Percentiles rank a stretch among this genome's conserved stretches.
These are phyloP conservation scores for Fusarium sp. DNA, from an alignment of 2,329 filamentous ascomycete species.

Conservation along the genomic window DNA sequence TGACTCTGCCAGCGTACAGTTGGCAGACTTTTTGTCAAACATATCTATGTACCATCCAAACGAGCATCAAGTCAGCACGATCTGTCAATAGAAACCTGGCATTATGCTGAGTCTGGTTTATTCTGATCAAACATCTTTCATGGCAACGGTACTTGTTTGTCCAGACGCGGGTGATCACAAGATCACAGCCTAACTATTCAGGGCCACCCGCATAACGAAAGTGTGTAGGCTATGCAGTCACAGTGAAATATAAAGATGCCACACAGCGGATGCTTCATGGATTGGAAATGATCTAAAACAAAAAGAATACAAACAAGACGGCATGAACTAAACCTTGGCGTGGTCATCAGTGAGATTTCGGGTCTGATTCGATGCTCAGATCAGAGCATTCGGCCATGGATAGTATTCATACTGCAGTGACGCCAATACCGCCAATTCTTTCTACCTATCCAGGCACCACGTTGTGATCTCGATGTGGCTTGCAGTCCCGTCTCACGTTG, in stretches of 20 bases:
- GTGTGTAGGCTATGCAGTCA: background rate
- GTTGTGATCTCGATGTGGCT: constrained; percentile 5
- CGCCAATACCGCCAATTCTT: background rate
- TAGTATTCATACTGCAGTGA: background rate
- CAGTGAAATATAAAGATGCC: background rate
- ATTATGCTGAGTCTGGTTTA: background rate
- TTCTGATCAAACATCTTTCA: background rate
- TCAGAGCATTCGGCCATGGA: background rate
- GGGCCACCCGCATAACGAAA: background rate
- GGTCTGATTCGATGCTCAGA: background rate
- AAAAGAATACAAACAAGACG: background rate
- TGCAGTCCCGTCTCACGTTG: background rate
- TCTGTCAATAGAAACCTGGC: no score
- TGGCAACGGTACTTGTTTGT: background rate
- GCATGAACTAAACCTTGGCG: background rate
- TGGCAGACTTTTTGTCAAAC: background rate
- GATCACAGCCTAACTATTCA: no score
- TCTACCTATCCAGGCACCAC: background rate
- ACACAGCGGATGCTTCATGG: background rate
- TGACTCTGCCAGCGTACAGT: background rate
- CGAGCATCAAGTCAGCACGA: no score
- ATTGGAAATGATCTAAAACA: background rate
- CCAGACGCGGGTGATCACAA: background rate
- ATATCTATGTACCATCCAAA: background rate
- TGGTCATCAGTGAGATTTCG: background rate